Conservation (phyloP, 1,284 basidiomycete species). For the Uromyces viciae-fabae region DNA sequence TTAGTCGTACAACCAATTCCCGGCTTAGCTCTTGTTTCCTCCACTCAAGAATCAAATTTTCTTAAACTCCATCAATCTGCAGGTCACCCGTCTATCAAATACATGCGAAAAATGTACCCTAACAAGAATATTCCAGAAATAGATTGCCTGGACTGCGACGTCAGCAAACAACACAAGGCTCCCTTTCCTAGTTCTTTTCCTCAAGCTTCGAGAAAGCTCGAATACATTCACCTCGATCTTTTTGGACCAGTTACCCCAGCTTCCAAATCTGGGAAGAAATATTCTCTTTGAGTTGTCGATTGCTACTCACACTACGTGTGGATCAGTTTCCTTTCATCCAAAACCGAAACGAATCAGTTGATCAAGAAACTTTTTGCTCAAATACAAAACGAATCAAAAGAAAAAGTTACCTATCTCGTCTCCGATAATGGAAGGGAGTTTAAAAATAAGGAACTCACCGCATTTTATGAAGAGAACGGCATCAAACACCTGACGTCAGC, state of each 20-base stretch:
- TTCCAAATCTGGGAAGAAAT: background rate
- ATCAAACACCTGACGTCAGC: conserved; percentile 53
- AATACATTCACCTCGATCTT: conserved; percentile 1
- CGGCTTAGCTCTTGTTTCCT: background rate
- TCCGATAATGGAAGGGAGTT: conserved; percentile 56
- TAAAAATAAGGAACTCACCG: conserved; percentile 48
- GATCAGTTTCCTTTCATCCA: background rate
- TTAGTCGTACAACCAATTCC: background rate
- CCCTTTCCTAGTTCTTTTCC: background rate
- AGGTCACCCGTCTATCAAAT: conserved; percentile 5
- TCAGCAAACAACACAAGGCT: background rate
- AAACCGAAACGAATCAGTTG: background rate
- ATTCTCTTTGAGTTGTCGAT: background rate
- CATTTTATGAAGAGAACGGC: conserved; percentile 51
- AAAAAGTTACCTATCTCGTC: conserved; percentile 50
- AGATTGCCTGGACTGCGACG: background rate
- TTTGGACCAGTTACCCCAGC: background rate
- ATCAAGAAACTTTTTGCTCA: background rate
- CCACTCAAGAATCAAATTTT: background rate
- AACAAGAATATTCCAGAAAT: background rate
- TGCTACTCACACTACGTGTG: background rate
- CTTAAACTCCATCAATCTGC: background rate
- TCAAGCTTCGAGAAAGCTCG: background rate
- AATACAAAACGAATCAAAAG: background rate
- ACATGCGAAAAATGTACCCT: conserved; percentile 13